Conservation (phyloP, 768 basidiomycete species). For the Termitomyces heimii region DNA sequence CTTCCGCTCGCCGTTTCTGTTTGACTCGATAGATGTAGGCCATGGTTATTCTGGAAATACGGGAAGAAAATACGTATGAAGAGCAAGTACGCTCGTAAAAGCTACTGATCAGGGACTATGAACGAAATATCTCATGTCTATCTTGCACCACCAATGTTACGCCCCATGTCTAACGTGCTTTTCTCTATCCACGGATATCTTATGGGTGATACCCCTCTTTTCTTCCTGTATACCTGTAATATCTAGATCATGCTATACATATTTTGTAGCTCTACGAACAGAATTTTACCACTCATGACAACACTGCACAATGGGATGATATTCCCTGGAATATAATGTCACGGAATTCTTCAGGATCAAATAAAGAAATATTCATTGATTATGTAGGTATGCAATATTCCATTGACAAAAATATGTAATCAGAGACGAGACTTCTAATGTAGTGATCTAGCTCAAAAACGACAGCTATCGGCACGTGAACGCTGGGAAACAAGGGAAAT, state of each 20-base stretch:
- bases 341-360: no score
- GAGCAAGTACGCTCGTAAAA: constrained; percentile 36
- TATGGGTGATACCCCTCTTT: background rate
- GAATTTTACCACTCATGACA: background rate
- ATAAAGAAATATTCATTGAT: no score
- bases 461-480: no score
- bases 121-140: background rate
- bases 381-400: no score
- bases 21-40: constrained; percentile 15
- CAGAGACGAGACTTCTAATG: no score
- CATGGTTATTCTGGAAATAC: constrained; percentile 29
- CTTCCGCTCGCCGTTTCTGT: background rate
- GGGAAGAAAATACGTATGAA: constrained; percentile 38
- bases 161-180: background rate
- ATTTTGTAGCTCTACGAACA: background rate
- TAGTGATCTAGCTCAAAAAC: no score
- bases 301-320: background rate
- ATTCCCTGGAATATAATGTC: no score
- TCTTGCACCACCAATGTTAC: background rate
- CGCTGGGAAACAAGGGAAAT: background rate
- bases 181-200: background rate
- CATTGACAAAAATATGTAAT: no score
- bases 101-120: background rate
- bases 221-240: background rate
- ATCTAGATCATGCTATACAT: background rate